phyloP scores from a whole-genome alignment of 352 stramenopile species.

The Pythium rishiriense region DNA sequence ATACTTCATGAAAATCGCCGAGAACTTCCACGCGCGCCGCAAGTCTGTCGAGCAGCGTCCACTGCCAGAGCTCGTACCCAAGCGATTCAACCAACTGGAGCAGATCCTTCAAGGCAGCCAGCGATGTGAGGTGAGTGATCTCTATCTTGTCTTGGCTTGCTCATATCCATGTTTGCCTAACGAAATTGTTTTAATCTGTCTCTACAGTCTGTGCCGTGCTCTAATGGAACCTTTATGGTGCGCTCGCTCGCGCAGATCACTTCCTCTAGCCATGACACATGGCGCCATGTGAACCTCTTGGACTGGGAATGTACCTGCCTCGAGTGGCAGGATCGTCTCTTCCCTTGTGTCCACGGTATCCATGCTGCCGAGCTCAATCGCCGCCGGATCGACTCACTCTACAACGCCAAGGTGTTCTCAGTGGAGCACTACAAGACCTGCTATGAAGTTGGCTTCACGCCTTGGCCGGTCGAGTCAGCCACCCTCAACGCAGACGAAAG shows the following conservation, averaged over 20 bases:
- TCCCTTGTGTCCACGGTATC: conserved; percentile 77
- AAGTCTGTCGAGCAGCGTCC: conserved; percentile 54
- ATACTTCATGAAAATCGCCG: conserved; percentile 73
- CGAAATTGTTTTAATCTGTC: not conserved
- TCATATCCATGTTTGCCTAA: not conserved
- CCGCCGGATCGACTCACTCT: conserved; percentile 71
- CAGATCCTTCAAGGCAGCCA: conserved; percentile 73
- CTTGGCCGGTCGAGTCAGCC: conserved; percentile 61
- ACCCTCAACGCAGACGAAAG: conserved; percentile 38
- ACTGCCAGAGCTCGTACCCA: conserved; percentile 59
- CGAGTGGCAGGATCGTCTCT: conserved; percentile 79
- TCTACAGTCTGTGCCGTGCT: conserved; percentile 69
- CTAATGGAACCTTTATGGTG: conserved; percentile 80
- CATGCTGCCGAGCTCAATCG: conserved; percentile 72
- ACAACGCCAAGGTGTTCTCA: conserved; percentile 67
- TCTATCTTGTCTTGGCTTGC: not conserved
- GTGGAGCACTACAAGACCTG: conserved; percentile 62
- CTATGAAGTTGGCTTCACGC: conserved; percentile 61
- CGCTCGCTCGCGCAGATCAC: conserved; percentile 60
- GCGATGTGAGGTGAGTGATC: conserved; percentile 64
- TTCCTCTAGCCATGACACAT: conserved; percentile 61
- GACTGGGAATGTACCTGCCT: conserved; percentile 80
- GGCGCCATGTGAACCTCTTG: conserved; percentile 73
- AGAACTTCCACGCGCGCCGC: conserved; percentile 69
- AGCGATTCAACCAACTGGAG: conserved; percentile 62